Evolutionary conservation across 805 yeast species (phyloP), one percentile per base, ranked within the genome.

Genomic region (Scheffersomyces coipomensis): DNA sequence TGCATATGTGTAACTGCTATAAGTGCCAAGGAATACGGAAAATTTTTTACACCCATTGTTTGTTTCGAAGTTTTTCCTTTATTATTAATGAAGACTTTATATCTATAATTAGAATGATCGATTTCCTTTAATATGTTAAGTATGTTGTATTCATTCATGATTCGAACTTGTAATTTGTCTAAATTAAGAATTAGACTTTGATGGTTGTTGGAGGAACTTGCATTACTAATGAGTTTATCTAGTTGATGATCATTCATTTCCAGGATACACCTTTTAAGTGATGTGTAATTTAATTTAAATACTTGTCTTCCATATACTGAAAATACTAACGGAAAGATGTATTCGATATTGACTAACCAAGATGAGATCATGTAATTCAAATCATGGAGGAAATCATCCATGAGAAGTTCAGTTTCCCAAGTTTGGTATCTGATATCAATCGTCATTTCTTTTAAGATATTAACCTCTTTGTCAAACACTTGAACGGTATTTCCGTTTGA

Each of bases 261-360:
- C 6, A 13, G 18, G 15, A 27, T n/a, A 13, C 6, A n/a, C 10
- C 18, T 27, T 27, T 27, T 7, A 10, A 27, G n/a, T 9, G 9
- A 13, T 5, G 18, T 7, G 18, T 27, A 55, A 37, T 58, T 60
- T n/a, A 45, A 27, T 33, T 43, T 42, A 17, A 63, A 44, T 19
- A 55, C 43, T 16, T 43, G 51, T 23, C 66, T 44, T 1, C 66
- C 67, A 36, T 53, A 49, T 12, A 49, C 48, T 16, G 68, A 62
- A 30, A 64, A 64, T 3, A 60, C 50, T 22, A 64, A 52, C 1
- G 71, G 70, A 34, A 39, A 59, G 22, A 38, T 35, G 29, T 34
- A 37, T 41, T 65, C 71, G 5, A 61, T 41, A n/a, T 58, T 47
- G n/a, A 64, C 17, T 7, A 62, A 16, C 22, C 56, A 37, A 5